Base-by-base conservation (phyloP, 306 rosid genomes). In the Cicer pinnatifidum region DNA sequence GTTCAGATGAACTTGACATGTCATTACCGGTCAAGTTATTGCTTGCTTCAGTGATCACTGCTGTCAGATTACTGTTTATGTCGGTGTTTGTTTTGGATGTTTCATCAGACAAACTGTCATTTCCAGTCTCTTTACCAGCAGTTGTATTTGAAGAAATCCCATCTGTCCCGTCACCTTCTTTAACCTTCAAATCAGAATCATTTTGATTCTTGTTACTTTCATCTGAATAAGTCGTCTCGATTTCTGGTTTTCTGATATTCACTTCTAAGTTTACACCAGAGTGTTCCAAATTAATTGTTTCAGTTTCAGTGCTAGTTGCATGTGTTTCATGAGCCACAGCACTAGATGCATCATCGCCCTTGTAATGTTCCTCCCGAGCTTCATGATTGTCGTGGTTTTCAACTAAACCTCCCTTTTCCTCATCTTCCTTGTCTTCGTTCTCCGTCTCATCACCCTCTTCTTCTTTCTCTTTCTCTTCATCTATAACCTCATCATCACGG, bases 311-410 rank as follows among this genome's bases (percentile, higher is more conserved):
- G 82, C 80, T 79, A 59, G 79, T 72, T 63, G 80, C 77, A 19
- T 82, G 87, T 68, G 86, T 61, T 71, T 91, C 93, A 56, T 94
- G 99, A 74, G 96, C 52, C 66, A 94, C 99, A 76, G 96, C 99
- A 82, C 99, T 94, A 72, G 99, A 94, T 35, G 97, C 99, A 82
- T 94, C 99, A 67, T 94, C 99, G 0, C 85, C 97, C 81, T 85
- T 94, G 82, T 94, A 94, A 73, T 89, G 60, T 77, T 91, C 95
- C 91, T 94, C 99, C 17, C 99, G 84, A 41, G 99, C 97, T 81
- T 88, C 97, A 33, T 85, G 99, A 76, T 83, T 81, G 67, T 73
- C 73, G 38, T 83, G 84, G 62, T 75, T 78, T 72, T 87, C 96
- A 64, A 54, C 77, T 47, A 11, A 81, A 68, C 65, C 83, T 33